Base-by-base conservation (phyloP, 2,329 filamentous ascomycete genomes). In the Aspergillus sojae region DNA sequence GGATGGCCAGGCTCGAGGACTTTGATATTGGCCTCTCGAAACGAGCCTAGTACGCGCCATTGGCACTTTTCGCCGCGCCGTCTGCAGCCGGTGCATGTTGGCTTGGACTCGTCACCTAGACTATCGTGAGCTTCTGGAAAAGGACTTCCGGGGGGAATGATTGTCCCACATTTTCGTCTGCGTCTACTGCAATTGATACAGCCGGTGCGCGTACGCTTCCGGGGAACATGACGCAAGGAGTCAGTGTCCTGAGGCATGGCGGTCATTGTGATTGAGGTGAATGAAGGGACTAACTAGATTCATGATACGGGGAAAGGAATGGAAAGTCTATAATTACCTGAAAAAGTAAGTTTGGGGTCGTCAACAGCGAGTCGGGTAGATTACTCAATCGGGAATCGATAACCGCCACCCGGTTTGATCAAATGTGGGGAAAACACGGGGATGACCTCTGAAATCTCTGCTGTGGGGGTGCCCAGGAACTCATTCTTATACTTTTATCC, bases 181-280 rank as follows among this genome's bases (percentile, higher is more conserved):
- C 72, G 67, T 23, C 71, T 74, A 66, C 73, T 73, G 67, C 74
- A 77, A 59, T 73, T 74, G 30, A 74, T 57, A 65, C 74, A 77
- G 0, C 75, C 75, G 3, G 70, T 74, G 57, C 74, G 67, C 5
- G 73, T 76, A 32, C 74, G 69, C 45, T 70, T 72, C 58, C 67
- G 62, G 28, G 65, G 65, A n/a, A 41, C 39, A 36, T 48, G 55
- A 19, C 57, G 65, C 30, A 52, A 34, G 11, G 45, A 48, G 43
- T 52, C 46, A 30, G 56, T 58, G 19, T 21, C 55, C 61, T 66
- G 57, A 39, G 50, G 52, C n/a, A 28, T 32, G 12, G 36, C 41
- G 39, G 34, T 41, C 11, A 45, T 45, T 36, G 50, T 61, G 32
- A 52, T 60, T 48, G 46, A 54, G 60, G 26, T 14, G 30, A 50